Conservation (phyloP, 352 stramenopile species). For the Globisporangium cystogenes region DNA sequence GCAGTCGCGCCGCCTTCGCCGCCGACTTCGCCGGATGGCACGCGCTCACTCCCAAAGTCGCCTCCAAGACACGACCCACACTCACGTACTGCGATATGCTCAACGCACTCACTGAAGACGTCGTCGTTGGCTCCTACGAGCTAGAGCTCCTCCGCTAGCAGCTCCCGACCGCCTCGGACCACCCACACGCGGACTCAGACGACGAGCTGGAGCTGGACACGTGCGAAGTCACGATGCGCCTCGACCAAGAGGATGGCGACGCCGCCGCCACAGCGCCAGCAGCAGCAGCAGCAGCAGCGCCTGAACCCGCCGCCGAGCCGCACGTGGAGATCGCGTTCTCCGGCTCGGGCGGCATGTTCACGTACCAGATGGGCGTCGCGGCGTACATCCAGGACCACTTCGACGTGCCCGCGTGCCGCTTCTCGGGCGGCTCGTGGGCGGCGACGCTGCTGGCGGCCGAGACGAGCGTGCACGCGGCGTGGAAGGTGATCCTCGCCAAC, state of each 20-base stretch:
- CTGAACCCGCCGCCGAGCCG: slow-evolving; percentile 20
- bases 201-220: background rate
- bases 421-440: slow-evolving; percentile 35
- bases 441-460: slow-evolving; percentile 41
- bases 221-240: slow-evolving; percentile 1
- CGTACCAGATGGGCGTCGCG: slow-evolving; percentile 70
- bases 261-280: background rate
- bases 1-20: too few relatives aligned
- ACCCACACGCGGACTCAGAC: background rate
- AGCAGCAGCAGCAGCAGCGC: background rate
- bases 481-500: slow-evolving; percentile 41
- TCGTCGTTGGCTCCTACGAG: slow-evolving; percentile 1
- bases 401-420: slow-evolving; percentile 33
- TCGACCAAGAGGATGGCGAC: background rate
- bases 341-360: slow-evolving; percentile 56
- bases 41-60: background rate
- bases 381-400: slow-evolving; percentile 66
- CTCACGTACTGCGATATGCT: background rate
- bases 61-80: background rate
- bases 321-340: slow-evolving; percentile 66
- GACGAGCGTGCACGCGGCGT: slow-evolving; percentile 26
- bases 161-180: background rate
- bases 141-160: background rate
- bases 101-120: background rate
- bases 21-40: background rate